Percentiles rank a stretch among this genome's conserved stretches.
Conservation (phyloP, 2,329 filamentous ascomycete genomes). For the Huntiella decipiens region DNA sequence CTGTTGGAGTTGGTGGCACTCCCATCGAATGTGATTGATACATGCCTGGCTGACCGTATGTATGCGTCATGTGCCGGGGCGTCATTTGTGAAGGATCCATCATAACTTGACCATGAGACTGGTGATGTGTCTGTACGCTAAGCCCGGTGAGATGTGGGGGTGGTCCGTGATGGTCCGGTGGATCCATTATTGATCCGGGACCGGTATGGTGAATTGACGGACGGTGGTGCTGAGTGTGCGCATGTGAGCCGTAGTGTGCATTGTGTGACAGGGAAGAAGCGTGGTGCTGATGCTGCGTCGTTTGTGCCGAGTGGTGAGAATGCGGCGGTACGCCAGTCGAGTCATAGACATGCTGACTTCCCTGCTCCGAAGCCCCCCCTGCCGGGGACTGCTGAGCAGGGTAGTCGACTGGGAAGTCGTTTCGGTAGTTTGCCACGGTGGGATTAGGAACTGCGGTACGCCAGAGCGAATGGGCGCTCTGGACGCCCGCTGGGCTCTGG, state of each 20-base stretch:
- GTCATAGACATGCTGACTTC: conserved; percentile 42
- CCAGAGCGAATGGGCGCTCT: conserved; percentile 54
- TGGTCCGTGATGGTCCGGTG: conserved; percentile 21
- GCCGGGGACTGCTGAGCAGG: conserved; percentile 47
- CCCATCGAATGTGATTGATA: conserved; percentile 32
- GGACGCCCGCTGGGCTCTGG: conserved; percentile 48
- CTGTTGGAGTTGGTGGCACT: conserved; percentile 28
- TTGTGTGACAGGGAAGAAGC: conserved; percentile 15
- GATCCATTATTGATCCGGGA: conserved; percentile 18
- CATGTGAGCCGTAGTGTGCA: no score
- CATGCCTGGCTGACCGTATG: conserved; percentile 25
- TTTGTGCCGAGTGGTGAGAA: conserved; percentile 13
- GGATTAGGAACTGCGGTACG: conserved; percentile 53
- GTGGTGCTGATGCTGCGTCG: conserved; percentile 15
- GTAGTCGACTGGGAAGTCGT: conserved; percentile 59
- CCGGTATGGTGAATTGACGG: conserved; percentile 16
- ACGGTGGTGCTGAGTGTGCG: no score
- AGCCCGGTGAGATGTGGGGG: conserved; percentile 22
- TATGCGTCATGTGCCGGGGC: conserved; percentile 18
- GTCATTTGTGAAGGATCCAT: conserved; percentile 37
- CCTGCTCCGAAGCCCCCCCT: conserved; percentile 31
- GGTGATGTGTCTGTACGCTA: conserved; percentile 16
- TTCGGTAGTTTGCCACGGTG: conserved; percentile 59
- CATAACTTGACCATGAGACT: conserved; percentile 32
- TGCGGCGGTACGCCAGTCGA: conserved; percentile 17